phyloP scores from a whole-genome alignment of 805 yeast species.

The Zygoascus bituminiphila region DNA sequence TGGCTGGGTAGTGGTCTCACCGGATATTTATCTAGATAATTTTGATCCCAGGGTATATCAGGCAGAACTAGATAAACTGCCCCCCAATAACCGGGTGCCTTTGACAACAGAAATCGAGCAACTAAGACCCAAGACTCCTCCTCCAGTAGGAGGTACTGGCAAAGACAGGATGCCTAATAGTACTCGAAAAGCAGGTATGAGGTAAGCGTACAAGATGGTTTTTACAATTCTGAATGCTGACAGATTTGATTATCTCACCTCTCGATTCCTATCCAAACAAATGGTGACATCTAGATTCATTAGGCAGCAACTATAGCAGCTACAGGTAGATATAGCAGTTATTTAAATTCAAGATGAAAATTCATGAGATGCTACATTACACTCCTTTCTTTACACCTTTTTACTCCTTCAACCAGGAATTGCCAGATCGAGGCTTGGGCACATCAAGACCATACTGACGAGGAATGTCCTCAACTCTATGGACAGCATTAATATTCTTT shows the following conservation, averaged over 20 bases:
- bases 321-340: too few species aligned
- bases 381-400: too few species aligned
- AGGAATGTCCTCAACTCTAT: conserved; percentile 75
- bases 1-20: conserved; percentile 89
- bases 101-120: conserved; percentile 65
- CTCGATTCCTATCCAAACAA: too few species aligned
- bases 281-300: too few species aligned
- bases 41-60: conserved; percentile 43
- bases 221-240: background rate
- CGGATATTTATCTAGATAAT: conserved; percentile 70
- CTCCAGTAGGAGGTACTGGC: conserved; percentile 11
- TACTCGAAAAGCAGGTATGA: background rate
- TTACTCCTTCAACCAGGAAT: conserved; percentile 24
- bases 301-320: too few species aligned
- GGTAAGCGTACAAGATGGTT: background rate
- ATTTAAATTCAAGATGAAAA: too few species aligned
- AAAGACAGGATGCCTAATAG: background rate
- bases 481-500: conserved; percentile 79
- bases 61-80: conserved; percentile 16
- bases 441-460: conserved; percentile 60
- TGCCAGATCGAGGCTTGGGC: conserved; percentile 29
- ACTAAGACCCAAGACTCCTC: conserved; percentile 79
- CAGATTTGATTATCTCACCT: too few species aligned
- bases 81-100: conserved; percentile 50
- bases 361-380: too few species aligned